phyloP scores from a whole-genome alignment of 164 flowering plant genomes.

The Platanus orientalis region DNA sequence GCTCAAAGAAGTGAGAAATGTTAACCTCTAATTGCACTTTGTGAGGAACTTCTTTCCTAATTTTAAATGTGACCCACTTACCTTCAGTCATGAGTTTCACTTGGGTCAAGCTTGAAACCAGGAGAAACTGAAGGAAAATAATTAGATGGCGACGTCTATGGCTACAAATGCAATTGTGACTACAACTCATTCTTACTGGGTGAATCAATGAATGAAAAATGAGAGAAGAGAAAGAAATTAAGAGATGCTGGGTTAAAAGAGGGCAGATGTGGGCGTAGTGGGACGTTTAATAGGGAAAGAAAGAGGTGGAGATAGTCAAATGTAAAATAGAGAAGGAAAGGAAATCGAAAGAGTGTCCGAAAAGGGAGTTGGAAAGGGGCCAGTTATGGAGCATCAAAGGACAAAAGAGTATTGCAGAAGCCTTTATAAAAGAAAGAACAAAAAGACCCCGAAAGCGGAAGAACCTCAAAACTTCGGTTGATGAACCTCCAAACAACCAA shows the following conservation, averaged over 20 bases:
- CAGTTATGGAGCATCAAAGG: slow-evolving; percentile 28
- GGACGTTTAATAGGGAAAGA: neutral
- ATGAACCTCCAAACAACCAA: slow-evolving; percentile 23
- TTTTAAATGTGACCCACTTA: slow-evolving; percentile 6
- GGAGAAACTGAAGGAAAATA: slow-evolving; percentile 33
- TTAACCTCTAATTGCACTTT: neutral
- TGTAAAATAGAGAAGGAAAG: slow-evolving; percentile 5
- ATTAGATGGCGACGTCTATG: slow-evolving; percentile 22
- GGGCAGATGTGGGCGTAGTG: neutral
- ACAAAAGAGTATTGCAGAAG: too few species aligned
- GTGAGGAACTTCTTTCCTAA: neutral
- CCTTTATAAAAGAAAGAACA: slow-evolving; percentile 1
- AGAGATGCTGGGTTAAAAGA: too few species aligned
- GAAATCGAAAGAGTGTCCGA: slow-evolving; percentile 14
- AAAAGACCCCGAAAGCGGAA: slow-evolving; percentile 18
- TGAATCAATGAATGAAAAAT: slow-evolving; percentile 6
- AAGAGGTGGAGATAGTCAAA: neutral
- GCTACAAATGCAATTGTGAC: slow-evolving; percentile 12
- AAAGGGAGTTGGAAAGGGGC: neutral
- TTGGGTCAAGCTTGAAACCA: slow-evolving; percentile 30
- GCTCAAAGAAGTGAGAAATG: neutral
- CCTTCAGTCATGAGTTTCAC: slow-evolving; percentile 26
- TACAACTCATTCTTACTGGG: slow-evolving; percentile 26
- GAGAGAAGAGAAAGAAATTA: neutral
- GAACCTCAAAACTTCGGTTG: slow-evolving; percentile 32